Percentiles rank a stretch among this genome's conserved stretches.
Evolutionary conservation across 208 protist species (phyloP).

Genomic region (Wallacemonas sp.): DNA sequence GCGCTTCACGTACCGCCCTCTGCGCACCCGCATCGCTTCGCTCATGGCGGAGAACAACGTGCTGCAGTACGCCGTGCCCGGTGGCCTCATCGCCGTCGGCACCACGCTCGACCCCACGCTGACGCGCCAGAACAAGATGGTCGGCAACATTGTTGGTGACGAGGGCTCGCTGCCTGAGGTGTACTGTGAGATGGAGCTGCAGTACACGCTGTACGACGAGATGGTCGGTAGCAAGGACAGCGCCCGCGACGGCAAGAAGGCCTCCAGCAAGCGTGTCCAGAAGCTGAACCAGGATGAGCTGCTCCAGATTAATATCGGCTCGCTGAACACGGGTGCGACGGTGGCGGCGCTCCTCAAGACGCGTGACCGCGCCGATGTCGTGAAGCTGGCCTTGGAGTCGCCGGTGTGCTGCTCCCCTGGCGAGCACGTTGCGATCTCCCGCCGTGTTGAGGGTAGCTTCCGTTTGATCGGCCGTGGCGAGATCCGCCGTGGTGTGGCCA

Average conservation of each 20-base stretch:
- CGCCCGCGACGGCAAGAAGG: slow-evolving; percentile 45
- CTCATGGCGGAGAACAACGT: slow-evolving; percentile 98
- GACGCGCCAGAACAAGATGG: slow-evolving; percentile 98
- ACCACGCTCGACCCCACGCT: slow-evolving; percentile 99
- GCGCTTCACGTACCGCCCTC: slow-evolving; percentile 95
- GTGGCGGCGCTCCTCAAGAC: slow-evolving; percentile 92
- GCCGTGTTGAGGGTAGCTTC: slow-evolving; percentile 98
- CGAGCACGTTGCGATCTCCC: slow-evolving; percentile 98
- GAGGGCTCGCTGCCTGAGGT: slow-evolving; percentile 94
- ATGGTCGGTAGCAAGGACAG: slow-evolving; percentile 91
- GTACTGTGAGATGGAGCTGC: slow-evolving; percentile 97
- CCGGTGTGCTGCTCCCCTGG: slow-evolving; percentile 97
- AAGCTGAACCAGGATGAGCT: slow-evolving; percentile 97
- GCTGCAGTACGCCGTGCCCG: slow-evolving; percentile 99
- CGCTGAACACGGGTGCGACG: slow-evolving; percentile 96
- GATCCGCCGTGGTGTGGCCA: slow-evolving; percentile 76
- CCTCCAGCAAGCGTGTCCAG: slow-evolving; percentile 89
- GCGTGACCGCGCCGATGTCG: slow-evolving; percentile 86
- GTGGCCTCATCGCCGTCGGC: slow-evolving; percentile 99
- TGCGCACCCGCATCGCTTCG: slow-evolving; percentile 94
- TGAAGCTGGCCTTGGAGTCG: slow-evolving; percentile 94
- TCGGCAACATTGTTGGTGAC: slow-evolving; percentile 95
- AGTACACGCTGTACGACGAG: slow-evolving; percentile 97
- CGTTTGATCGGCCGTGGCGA: slow-evolving; percentile 96
- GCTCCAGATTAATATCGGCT: slow-evolving; percentile 99